Evolutionary conservation across 805 yeast genomes (phyloP).

Genomic region (Nakazawaea wickerhamii): DNA sequence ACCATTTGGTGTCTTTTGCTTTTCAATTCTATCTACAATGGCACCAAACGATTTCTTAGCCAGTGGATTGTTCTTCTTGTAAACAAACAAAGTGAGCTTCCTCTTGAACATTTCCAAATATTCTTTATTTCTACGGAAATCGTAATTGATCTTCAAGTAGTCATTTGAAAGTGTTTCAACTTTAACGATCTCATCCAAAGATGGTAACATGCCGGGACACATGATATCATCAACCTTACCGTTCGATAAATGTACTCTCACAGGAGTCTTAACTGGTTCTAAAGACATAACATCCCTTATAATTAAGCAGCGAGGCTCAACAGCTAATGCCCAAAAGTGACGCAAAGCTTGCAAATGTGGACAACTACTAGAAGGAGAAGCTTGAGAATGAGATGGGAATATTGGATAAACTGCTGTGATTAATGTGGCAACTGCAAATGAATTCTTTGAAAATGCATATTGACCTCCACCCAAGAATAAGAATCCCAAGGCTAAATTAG

Average conservation of each 20-base stretch:
- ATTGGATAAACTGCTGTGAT: slow-evolving; percentile 75
- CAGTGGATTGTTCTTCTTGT: slow-evolving; percentile 34
- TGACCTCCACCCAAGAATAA: slow-evolving; percentile 91
- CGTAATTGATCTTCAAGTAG: slow-evolving; percentile 49
- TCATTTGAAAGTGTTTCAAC: slow-evolving; percentile 43
- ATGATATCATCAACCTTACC: slow-evolving; percentile 29
- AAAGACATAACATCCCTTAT: slow-evolving; percentile 63
- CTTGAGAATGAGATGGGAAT: slow-evolving; percentile 41
- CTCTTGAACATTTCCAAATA: slow-evolving; percentile 36
- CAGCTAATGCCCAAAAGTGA: slow-evolving; percentile 86
- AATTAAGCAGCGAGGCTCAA: slow-evolving; percentile 76
- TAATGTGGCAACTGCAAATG: slow-evolving; percentile 62
- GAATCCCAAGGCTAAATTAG: slow-evolving; percentile 80
- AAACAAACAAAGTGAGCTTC: slow-evolving; percentile 45
- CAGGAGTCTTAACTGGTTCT: slow-evolving; percentile 44
- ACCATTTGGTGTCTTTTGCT: slow-evolving; percentile 2
- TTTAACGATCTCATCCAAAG: slow-evolving; percentile 39
- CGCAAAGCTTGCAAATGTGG: slow-evolving; percentile 79
- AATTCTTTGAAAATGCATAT: slow-evolving; percentile 60
- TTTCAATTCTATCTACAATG: slow-evolving; percentile 5
- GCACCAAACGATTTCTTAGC: slow-evolving; percentile 15
- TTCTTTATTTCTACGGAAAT: slow-evolving; percentile 35
- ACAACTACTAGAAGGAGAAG: slow-evolving; percentile 30
- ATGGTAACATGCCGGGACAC: slow-evolving; percentile 72
- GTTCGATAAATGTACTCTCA: slow-evolving; percentile 29